These are phyloP conservation scores for Cordyceps javanica DNA, from an alignment of 2,329 filamentous ascomycete species.

Conservation along the genomic window DNA sequence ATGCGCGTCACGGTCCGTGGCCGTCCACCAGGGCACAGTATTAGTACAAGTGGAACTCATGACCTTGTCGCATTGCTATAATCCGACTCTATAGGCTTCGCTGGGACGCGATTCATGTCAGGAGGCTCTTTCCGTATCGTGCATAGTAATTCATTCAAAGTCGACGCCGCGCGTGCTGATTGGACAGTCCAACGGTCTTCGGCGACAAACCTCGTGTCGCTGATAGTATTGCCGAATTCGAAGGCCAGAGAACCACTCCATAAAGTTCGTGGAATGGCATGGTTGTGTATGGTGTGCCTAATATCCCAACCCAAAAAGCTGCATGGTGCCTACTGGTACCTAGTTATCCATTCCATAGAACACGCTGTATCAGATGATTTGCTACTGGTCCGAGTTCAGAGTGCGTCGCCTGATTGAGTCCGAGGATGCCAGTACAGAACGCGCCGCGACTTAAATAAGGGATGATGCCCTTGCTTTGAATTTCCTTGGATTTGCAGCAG, in stretches of 20 bases:
- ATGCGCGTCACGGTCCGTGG: background rate
- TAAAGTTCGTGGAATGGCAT: background rate
- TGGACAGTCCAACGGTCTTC: no score
- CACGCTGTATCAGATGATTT: background rate
- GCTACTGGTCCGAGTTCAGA: background rate
- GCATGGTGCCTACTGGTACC: background rate
- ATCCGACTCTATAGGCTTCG: background rate
- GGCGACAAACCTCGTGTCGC: background rate
- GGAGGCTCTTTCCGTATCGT: background rate
- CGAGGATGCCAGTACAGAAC: background rate
- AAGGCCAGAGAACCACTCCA: no score
- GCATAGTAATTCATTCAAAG: no score
- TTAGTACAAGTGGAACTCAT: background rate
- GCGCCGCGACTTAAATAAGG: background rate
- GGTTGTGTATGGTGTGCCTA: background rate
- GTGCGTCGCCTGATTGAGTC: background rate
- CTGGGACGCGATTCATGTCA: background rate
- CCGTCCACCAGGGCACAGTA: background rate
- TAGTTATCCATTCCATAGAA: background rate
- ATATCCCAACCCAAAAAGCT: background rate
- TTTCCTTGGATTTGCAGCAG: no score
- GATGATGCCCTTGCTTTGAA: background rate
- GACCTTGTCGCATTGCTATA: background rate
- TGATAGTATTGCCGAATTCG: no score
- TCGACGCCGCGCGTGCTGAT: background rate